Evolutionary conservation across 2,329 filamentous ascomycete species (phyloP).

Genomic region (Ascochyta rabiei): DNA sequence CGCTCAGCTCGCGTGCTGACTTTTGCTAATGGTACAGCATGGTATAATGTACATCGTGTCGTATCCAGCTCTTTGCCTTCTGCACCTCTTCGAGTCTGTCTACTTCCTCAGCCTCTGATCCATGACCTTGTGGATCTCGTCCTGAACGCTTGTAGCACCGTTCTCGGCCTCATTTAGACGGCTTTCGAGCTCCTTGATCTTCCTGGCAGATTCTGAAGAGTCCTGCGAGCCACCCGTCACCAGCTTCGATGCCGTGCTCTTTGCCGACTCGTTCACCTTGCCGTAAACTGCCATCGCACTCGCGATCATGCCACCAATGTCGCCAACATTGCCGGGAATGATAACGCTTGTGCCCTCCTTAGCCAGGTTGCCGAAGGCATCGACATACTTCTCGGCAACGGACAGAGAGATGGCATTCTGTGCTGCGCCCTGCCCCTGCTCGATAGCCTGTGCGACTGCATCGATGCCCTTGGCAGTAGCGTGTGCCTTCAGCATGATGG

Average conservation of each 20-base stretch:
- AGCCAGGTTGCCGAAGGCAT: constrained; percentile 88
- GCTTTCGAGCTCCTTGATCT: constrained; percentile 42
- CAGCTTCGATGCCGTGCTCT: constrained; percentile 64
- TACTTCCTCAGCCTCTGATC: constrained; percentile 43
- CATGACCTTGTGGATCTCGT: constrained; percentile 45
- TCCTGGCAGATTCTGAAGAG: constrained; percentile 30
- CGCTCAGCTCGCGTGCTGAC: constrained; percentile 25
- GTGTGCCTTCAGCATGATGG: constrained; percentile 81
- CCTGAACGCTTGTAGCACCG: constrained; percentile 31
- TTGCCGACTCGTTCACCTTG: constrained; percentile 85
- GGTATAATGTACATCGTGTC: constrained; percentile 37
- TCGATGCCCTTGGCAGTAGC: constrained; percentile 91
- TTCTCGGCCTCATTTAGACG: constrained; percentile 33
- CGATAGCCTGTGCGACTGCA: constrained; percentile 78
- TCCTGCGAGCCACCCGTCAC: constrained; percentile 21
- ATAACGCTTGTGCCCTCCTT: constrained; percentile 96
- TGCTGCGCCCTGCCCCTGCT: constrained; percentile 73
- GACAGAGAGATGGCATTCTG: constrained; percentile 84
- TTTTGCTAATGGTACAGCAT: constrained; percentile 40
- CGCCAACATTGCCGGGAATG: constrained; percentile 94
- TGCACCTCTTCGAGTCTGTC: neutral
- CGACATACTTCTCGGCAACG: constrained; percentile 97
- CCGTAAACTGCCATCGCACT: constrained; percentile 94
- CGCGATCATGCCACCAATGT: constrained; percentile 96
- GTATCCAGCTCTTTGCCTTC: neutral